These are phyloP conservation scores for Ceratobasidium sp. DNA, from an alignment of 1,284 basidiomycete species.

Conservation along the genomic window DNA sequence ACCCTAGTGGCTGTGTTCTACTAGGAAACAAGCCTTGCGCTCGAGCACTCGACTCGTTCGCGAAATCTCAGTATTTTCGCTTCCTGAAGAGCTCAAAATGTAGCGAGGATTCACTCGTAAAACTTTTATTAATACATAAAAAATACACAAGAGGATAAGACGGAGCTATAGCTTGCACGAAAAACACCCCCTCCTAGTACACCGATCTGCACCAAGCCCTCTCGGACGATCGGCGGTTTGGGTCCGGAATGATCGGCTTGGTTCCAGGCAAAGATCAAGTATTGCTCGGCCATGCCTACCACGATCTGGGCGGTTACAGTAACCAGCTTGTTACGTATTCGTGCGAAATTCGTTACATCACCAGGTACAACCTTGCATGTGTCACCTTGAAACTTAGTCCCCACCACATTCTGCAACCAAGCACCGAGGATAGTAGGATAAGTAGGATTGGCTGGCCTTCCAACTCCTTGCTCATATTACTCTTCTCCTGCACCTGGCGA, in stretches of 20 bases:
- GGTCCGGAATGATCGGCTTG: background rate
- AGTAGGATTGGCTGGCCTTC: no score
- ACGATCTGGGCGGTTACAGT: no score
- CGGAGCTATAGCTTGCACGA: background rate
- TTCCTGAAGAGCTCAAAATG: background rate
- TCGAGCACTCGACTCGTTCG: background rate
- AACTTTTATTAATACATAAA: background rate
- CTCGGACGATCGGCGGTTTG: background rate
- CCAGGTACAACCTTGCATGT: no score
- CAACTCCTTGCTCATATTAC: no score
- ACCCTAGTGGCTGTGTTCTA: background rate
- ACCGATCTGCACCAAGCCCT: background rate
- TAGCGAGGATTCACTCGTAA: background rate
- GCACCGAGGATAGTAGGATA: no score
- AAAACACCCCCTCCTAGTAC: background rate
- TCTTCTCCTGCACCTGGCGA: no score
- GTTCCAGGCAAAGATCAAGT: conserved; percentile 10
- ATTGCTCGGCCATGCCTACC: no score
- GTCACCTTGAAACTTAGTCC: no score
- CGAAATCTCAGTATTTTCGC: background rate
- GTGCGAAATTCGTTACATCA: no score
- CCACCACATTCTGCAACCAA: no score
- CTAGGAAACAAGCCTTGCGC: background rate
- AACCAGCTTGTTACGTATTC: no score
- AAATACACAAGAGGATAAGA: background rate